These are phyloP conservation scores for Rhododendron ferrugineum DNA, from an alignment of 148 eudicot genomes.

Conservation along the genomic window DNA sequence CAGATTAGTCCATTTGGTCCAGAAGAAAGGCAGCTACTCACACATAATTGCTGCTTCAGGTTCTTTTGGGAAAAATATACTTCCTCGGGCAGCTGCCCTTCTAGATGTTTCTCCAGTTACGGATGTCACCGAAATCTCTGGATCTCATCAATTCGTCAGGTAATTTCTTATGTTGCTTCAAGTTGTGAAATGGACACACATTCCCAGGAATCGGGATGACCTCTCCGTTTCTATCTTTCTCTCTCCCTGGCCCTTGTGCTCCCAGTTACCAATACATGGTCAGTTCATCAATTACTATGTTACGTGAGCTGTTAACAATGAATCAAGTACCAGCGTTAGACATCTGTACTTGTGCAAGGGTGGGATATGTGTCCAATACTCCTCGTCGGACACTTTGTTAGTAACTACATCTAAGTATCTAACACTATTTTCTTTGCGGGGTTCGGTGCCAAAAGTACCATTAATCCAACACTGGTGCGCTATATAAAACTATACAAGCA, in stretches of 20 bases:
- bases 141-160: constrained; percentile 75
- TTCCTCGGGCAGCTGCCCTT: constrained; percentile 96
- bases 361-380: background rate
- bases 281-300: constrained; percentile 1
- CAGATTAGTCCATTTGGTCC: constrained; percentile 60
- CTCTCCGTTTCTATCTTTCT: background rate
- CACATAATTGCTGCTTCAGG: constrained; percentile 75
- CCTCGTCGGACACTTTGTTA: background rate
- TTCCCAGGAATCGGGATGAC: background rate
- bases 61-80: constrained; percentile 87
- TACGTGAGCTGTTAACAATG: background rate
- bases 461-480: background rate
- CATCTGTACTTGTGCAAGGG: background rate
- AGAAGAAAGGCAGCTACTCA: constrained; percentile 61
- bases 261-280: background rate
- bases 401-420: background rate
- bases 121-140: constrained; percentile 62
- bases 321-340: background rate
- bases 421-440: background rate
- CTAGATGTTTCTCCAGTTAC: constrained; percentile 90
- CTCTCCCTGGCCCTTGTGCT: background rate
- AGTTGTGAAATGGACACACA: background rate
- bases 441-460: background rate
- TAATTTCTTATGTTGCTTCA: constrained; percentile 18
- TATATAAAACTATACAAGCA: background rate